Conservation (phyloP, 169 alveolate species). For the Cryptosporidium felis region DNA sequence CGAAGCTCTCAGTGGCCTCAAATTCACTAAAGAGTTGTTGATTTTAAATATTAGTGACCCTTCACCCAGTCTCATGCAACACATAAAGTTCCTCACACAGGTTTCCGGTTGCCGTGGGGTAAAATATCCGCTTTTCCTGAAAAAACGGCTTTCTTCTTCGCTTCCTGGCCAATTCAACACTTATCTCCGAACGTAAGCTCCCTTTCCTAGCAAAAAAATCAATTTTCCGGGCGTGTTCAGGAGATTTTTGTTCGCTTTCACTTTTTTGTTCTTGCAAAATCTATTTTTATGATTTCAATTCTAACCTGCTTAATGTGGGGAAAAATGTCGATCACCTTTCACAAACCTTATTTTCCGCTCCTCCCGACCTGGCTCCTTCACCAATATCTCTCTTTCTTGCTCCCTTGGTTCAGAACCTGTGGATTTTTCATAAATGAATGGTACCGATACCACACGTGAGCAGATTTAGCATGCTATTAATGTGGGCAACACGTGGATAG, state of each 20-base stretch:
- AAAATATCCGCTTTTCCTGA: neutral
- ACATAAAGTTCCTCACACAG: conserved; percentile 7
- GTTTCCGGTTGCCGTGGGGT: neutral
- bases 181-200: too few relatives aligned
- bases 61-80: neutral
- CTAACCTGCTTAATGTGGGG: conserved; percentile 37
- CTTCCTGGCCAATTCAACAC: neutral
- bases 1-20: neutral
- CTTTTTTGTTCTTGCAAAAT: neutral
- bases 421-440: conserved; percentile 53
- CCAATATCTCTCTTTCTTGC: conserved; percentile 31
- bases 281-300: conserved; percentile 20
- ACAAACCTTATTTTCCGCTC: neutral
- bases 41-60: neutral
- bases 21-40: neutral
- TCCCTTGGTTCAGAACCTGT: conserved; percentile 42
- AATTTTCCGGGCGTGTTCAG: neutral
- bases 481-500: conserved; percentile 74
- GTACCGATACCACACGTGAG: conserved; percentile 74
- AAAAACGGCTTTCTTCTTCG: too few relatives aligned
- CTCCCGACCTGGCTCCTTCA: conserved; percentile 13
- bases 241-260: neutral
- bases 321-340: conserved; percentile 6
- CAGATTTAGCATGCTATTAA: conserved; percentile 69
- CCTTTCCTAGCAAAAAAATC: too few relatives aligned